Percentiles rank a stretch among this genome's conserved stretches.
Conservation (phyloP, 805 yeast genomes). For the Millerozyma miso region DNA sequence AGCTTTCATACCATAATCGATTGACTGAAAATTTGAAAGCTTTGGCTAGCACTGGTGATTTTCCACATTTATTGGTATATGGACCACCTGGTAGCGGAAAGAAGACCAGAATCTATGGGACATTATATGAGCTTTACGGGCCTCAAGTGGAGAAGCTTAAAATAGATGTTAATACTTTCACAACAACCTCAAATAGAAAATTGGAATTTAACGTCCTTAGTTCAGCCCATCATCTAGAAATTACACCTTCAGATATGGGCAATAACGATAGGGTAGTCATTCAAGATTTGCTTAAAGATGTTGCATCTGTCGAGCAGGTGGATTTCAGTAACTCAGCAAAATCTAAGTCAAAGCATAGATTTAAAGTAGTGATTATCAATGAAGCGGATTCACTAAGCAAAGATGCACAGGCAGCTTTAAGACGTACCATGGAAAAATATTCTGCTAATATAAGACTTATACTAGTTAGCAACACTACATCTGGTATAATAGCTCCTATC, state of each 20-base stretch:
- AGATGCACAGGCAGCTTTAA: conserved; percentile 93
- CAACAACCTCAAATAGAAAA: conserved; percentile 68
- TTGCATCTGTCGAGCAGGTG: conserved; percentile 95
- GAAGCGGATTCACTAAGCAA: conserved; percentile 87
- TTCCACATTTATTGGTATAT: conserved; percentile 87
- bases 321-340: conserved; percentile 56
- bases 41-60: conserved; percentile 66
- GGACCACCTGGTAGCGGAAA: conserved; percentile 98
- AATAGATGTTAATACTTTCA: conserved; percentile 84
- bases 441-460: conserved; percentile 82
- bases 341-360: conserved; percentile 45
- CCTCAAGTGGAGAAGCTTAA: conserved; percentile 71
- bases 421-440: conserved; percentile 95
- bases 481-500: conserved; percentile 90
- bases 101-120: conserved; percentile 83
- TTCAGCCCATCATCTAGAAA: conserved; percentile 85
- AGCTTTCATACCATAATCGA: conserved; percentile 61
- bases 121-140: conserved; percentile 78
- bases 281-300: conserved; percentile 88
- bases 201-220: conserved; percentile 91
- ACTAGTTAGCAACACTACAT: conserved; percentile 82
- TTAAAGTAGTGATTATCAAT: conserved; percentile 79
- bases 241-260: conserved; percentile 96
- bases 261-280: conserved; percentile 92
- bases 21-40: conserved; percentile 64